Base-by-base conservation (phyloP, 2,329 filamentous ascomycete genomes). In the Aurifilum marmelostoma region DNA sequence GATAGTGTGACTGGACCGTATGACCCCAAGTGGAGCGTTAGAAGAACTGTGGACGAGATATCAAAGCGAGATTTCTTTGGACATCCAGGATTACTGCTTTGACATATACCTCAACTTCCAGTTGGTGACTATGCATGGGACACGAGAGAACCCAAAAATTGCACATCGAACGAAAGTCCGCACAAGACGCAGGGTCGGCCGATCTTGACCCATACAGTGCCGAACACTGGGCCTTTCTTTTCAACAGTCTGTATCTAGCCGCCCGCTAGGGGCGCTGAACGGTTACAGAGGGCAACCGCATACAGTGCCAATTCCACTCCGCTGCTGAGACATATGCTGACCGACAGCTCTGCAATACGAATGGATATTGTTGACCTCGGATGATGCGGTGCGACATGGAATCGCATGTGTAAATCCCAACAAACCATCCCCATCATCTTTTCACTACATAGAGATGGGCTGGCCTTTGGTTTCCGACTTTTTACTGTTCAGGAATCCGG, bases 331-430 rank as follows among this genome's bases (percentile, higher is more conserved):
- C 43, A n/a, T 32, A n/a, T 32, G 43, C 41, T 29, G 24, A 54
- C 52, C 39, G 43, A 47, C 21, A 47, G 2, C 7, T 21, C 9
- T n/a, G n/a, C 7, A 47, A n/a, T 16, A n/a, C 14, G 4, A 39
- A 16, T 24, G 24, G 32, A 47, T 52, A 21, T 24, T 66, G 69
- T 70, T 68, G 69, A 68, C 69, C 66, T 70, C 69, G 69, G 69
- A 50, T 59, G 67, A 50, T 64, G 43, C 41, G 50, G 59, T 63
- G 59, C 18, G 24, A 27, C 43, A 61, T 59, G 41, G 56, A 67
- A 41, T 65, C 32, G 18, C 61, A 71, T 67, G 69, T 67, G 64
- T 39, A 43, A 66, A 27, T 68, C 63, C 69, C 69, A 71, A 71
- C 69, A 69, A 70, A 68, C 60, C 21, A 27, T 4, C 29, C 34